phyloP scores from a whole-genome alignment of 805 yeast genomes.

The Myxozyma neglecta region DNA sequence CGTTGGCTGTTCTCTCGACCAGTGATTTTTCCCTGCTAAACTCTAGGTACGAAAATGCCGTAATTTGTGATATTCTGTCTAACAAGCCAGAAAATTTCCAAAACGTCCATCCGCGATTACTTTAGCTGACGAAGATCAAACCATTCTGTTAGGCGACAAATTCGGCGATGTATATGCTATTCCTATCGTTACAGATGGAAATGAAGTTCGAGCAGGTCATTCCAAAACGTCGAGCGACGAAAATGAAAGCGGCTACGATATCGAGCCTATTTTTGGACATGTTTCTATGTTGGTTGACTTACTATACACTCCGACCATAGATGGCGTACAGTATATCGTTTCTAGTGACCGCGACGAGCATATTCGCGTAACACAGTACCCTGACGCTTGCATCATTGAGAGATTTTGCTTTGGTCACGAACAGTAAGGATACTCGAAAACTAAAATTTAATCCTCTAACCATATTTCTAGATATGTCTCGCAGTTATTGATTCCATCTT shows the following conservation, averaged over 20 bases:
- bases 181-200: slow-evolving; percentile 40
- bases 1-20: slow-evolving; percentile 59
- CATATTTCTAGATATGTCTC: slow-evolving; percentile 49
- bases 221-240: slow-evolving; percentile 14
- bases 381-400: slow-evolving; percentile 73
- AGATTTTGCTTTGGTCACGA: slow-evolving; percentile 84
- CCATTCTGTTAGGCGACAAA: slow-evolving; percentile 80
- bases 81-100: slow-evolving; percentile 56
- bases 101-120: slow-evolving; percentile 90
- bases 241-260: slow-evolving; percentile 21
- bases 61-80: neutral
- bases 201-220: slow-evolving; percentile 34
- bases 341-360: slow-evolving; percentile 97
- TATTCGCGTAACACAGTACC: slow-evolving; percentile 77
- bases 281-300: slow-evolving; percentile 94
- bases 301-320: slow-evolving; percentile 46
- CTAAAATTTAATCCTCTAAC: neutral
- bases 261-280: slow-evolving; percentile 84
- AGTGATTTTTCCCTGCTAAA: slow-evolving; percentile 9
- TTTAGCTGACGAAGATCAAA: slow-evolving; percentile 50
- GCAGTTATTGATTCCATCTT: slow-evolving; percentile 55
- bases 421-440: slow-evolving; percentile 50
- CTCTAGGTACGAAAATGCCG: neutral
- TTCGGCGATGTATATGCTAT: slow-evolving; percentile 90
- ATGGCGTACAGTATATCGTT: slow-evolving; percentile 55